Percentiles rank a stretch among this genome's conserved stretches.
These are phyloP conservation scores for Cryptomeria japonica DNA, from an alignment of 75 land plant genomes.

Conservation along the genomic window DNA sequence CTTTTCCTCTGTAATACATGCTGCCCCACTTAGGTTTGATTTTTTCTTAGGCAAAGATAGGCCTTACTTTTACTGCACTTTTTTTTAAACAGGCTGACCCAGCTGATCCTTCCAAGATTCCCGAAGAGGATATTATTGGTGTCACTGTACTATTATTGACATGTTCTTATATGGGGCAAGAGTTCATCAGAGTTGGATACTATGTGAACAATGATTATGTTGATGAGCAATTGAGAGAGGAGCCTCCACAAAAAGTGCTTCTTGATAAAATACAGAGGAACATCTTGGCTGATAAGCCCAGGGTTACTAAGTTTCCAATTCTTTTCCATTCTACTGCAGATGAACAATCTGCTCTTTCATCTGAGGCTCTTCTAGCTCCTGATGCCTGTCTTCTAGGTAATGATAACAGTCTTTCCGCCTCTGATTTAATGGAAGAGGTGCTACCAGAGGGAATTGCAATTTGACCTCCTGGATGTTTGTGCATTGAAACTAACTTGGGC, in stretches of 20 bases:
- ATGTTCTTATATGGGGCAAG: slow-evolving; percentile 92
- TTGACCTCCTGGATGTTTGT: not conserved
- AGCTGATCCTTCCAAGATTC: slow-evolving; percentile 87
- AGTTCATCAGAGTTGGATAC: slow-evolving; percentile 91
- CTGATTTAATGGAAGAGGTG: slow-evolving; percentile 10
- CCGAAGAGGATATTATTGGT: slow-evolving; percentile 94
- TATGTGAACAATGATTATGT: slow-evolving; percentile 96
- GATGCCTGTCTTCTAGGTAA: not conserved
- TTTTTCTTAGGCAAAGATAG: not conserved
- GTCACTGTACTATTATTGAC: slow-evolving; percentile 91
- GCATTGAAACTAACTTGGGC: not conserved
- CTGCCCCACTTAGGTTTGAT: not conserved
- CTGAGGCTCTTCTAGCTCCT: not conserved
- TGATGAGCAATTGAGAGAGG: slow-evolving; percentile 86
- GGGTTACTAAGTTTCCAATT: slow-evolving; percentile 97
- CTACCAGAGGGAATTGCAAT: slow-evolving; percentile 1
- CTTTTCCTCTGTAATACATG: not conserved
- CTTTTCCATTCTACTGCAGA: slow-evolving; percentile 39
- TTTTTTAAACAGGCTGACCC: slow-evolving; percentile 76
- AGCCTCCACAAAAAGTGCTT: slow-evolving; percentile 79
- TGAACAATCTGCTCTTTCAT: slow-evolving; percentile 3
- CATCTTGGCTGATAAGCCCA: slow-evolving; percentile 90
- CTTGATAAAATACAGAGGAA: slow-evolving; percentile 81
- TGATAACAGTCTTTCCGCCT: slow-evolving; percentile 8
- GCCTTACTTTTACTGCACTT: not conserved